Base-by-base conservation (phyloP, 306 rosid species). In the Neltuma alba region DNA sequence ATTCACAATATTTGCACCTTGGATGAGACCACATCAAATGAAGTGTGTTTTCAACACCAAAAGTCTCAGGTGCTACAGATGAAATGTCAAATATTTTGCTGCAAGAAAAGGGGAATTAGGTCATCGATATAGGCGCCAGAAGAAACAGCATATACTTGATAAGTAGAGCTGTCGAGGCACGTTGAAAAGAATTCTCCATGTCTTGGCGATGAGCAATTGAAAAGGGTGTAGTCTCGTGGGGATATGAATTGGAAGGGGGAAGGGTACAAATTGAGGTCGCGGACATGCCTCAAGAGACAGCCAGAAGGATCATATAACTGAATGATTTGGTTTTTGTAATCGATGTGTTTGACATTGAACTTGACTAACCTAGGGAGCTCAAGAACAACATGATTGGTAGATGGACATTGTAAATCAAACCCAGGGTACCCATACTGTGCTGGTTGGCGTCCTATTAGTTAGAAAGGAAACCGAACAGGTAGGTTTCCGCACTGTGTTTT, bases 351-450 rank as follows among this genome's bases (percentile, higher is more conserved):
- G 28, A 87, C 84, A 28, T 0, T 63, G 68, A 82, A 68, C 40
- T 75, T 85, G 9, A 77, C 77, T 33, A 77, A 78, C 5, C 20
- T 4, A 15, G 82, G 89, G 30, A 89, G 83, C 76, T 84, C 55
- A n/a, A 82, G 80, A 41, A 87, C 23, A 0, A 80, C 40, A 4
- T 80, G 41, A 9, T 71, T 57, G 14, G 20, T 33, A 1, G 47
- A 6, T 13, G 79, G 34, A 61, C 94, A 90, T 5, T 77, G 54
- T n/a, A 90, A 18, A 75, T 81, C 89, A 80, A 86, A 88, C 2
- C 84, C 83, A 0, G 81, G 87, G 34, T 84, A 76, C 23, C 71
- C 79, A 69, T 81, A 82, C 1, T 40, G 33, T 8, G 1, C 27
- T 68, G 37, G 75, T 10, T 81, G 85, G 0, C 28, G 15, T 42